Percentiles rank a stretch among this genome's conserved stretches.
Conservation (phyloP, 2,329 filamentous ascomycete species). For the Cylindrodendrum hubeiense region DNA sequence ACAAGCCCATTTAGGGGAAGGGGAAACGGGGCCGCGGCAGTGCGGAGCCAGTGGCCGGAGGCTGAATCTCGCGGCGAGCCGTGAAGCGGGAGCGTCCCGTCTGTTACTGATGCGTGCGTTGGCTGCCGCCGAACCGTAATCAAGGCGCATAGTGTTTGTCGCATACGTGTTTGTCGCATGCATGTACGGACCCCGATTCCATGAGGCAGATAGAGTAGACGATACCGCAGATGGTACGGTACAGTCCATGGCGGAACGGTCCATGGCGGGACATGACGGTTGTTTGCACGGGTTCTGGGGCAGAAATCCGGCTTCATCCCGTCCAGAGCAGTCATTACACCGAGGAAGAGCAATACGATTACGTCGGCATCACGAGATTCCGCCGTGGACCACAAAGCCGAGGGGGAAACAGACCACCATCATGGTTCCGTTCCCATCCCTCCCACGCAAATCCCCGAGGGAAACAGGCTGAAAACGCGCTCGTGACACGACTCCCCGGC, state of each 20-base stretch:
- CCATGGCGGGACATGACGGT: too few species aligned
- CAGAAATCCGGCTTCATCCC: too few species aligned
- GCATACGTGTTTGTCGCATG: neutral
- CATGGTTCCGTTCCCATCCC: neutral
- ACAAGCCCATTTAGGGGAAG: neutral
- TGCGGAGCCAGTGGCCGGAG: neutral
- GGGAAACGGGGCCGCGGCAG: constrained; percentile 10
- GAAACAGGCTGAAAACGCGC: neutral
- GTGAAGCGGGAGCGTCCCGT: constrained; percentile 1
- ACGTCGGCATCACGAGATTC: constrained; percentile 17
- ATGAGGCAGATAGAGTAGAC: too few species aligned
- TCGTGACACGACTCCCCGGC: neutral
- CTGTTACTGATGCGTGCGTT: neutral
- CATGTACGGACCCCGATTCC: neutral
- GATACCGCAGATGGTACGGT: too few species aligned
- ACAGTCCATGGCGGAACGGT: too few species aligned
- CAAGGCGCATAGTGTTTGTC: neutral
- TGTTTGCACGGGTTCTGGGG: too few species aligned
- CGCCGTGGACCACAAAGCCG: neutral
- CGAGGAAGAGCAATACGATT: constrained; percentile 11
- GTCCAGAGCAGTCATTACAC: neutral
- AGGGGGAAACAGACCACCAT: constrained; percentile 9
- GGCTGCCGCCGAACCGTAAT: neutral
- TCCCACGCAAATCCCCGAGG: neutral
- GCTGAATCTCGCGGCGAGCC: constrained; percentile 24